Conservation (phyloP, 495 filamentous ascomycete species). For the Penicillium lagena region DNA sequence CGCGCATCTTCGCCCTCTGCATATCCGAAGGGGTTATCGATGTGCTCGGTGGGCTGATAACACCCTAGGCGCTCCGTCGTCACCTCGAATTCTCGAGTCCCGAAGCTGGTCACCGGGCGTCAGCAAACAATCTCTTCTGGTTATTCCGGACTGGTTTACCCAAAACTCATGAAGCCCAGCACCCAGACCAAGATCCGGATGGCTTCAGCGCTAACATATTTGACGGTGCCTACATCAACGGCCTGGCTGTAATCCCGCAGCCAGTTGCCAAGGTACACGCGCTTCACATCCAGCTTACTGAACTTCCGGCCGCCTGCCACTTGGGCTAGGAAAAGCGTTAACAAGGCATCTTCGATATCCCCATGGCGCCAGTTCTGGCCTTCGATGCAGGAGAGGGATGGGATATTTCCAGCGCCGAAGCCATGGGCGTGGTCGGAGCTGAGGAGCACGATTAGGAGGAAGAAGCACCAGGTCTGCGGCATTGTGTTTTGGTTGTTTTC, state of each 20-base stretch:
- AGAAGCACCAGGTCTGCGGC: constrained; percentile 15
- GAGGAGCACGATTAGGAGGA: constrained; percentile 50
- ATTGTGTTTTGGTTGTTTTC: too few species aligned
- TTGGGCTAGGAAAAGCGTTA: constrained; percentile 67
- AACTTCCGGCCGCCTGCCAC: constrained; percentile 80
- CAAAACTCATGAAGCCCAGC: constrained; percentile 53
- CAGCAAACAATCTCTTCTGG: constrained; percentile 38
- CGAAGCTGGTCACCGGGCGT: constrained; percentile 51
- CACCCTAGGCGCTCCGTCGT: constrained; percentile 81
- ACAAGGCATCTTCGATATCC: constrained; percentile 79
- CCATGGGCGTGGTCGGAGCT: constrained; percentile 61
- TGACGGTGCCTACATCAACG: constrained; percentile 80
- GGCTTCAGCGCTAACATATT: constrained; percentile 79
- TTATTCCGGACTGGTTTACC: constrained; percentile 12
- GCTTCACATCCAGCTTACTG: constrained; percentile 76
- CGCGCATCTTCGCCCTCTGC: constrained; percentile 80
- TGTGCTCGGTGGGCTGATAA: constrained; percentile 84
- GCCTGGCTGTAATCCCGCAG: constrained; percentile 65
- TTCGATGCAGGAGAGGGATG: constrained; percentile 67
- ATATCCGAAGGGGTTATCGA: constrained; percentile 75
- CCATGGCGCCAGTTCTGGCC: constrained; percentile 92
- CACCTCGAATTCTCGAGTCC: constrained; percentile 88
- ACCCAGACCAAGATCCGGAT: constrained; percentile 74
- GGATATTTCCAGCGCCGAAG: constrained; percentile 87
- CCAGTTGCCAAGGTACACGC: constrained; percentile 90